phyloP scores from a whole-genome alignment of 2,329 filamentous ascomycete species.

The Pyricularia sp. region DNA sequence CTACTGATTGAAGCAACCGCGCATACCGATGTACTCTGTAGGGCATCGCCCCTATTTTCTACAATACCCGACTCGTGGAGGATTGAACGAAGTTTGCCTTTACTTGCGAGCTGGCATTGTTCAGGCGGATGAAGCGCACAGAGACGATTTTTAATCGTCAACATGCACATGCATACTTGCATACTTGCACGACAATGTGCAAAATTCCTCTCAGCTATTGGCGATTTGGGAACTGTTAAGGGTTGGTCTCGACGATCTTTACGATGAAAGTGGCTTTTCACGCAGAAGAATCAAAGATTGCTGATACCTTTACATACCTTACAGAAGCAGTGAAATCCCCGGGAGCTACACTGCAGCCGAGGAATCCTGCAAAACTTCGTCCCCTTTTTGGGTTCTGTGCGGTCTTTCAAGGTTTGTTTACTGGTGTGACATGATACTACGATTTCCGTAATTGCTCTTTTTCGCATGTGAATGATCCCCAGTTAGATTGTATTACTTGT shows the following conservation, averaged over 20 bases:
- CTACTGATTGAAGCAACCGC: slow-evolving; percentile 29
- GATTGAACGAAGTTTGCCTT: not conserved
- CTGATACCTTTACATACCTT: not conserved
- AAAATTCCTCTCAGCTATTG: not conserved
- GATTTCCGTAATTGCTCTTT: not conserved
- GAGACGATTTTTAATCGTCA: not conserved
- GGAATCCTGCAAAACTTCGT: not conserved
- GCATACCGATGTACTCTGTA: not conserved
- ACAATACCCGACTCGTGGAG: not conserved
- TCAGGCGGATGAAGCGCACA: not conserved
- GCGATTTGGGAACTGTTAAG: not conserved
- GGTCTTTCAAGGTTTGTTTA: not conserved
- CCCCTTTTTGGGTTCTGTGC: not conserved
- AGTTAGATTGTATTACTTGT: not conserved
- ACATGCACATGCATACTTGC: not conserved
- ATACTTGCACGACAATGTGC: not conserved
- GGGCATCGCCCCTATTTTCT: not conserved
- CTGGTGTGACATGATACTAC: not conserved
- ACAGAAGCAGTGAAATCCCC: not conserved
- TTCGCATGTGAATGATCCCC: not conserved
- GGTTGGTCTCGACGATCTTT: slow-evolving; percentile 4
- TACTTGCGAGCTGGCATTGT: not conserved
- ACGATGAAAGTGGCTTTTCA: not conserved
- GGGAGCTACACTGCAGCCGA: not conserved
- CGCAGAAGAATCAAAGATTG: not conserved